Percentiles rank a stretch among this genome's conserved stretches.
These are phyloP conservation scores for Chrysopogon serrulatus DNA, from an alignment of 176 grass and related monocot species.

Conservation along the genomic window DNA sequence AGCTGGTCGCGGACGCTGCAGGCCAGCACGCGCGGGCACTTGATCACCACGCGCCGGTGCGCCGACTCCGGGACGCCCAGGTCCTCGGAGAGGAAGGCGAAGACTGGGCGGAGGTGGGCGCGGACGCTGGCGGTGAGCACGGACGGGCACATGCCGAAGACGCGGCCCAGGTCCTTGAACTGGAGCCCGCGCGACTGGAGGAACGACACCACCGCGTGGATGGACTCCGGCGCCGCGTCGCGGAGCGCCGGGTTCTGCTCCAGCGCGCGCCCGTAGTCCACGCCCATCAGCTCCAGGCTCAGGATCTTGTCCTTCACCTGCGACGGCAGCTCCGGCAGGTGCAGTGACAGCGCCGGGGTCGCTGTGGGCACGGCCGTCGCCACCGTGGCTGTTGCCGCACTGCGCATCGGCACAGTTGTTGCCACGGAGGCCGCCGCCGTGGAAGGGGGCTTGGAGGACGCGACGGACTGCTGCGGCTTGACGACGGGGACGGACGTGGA, in stretches of 20 bases:
- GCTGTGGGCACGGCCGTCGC: not conserved
- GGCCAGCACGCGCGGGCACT: constrained; percentile 57
- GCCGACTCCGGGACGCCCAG: constrained; percentile 37
- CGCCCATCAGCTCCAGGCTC: constrained; percentile 71
- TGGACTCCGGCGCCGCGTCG: constrained; percentile 44
- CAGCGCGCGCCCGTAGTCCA: constrained; percentile 55
- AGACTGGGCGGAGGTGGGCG: constrained; percentile 50
- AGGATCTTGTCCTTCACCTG: constrained; percentile 73
- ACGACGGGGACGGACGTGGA: constrained; percentile 24
- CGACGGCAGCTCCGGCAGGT: constrained; percentile 43
- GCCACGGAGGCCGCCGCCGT: not conserved
- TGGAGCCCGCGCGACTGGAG: constrained; percentile 63
- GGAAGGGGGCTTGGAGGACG: constrained; percentile 6
- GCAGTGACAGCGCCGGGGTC: constrained; percentile 4
- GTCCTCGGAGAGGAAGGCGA: constrained; percentile 64
- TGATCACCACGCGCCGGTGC: constrained; percentile 42
- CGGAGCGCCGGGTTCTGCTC: constrained; percentile 46
- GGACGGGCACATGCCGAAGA: constrained; percentile 56
- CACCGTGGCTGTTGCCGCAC: not conserved
- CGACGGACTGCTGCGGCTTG: constrained; percentile 21
- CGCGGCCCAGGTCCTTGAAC: constrained; percentile 56
- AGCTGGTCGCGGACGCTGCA: constrained; percentile 75
- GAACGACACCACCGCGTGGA: constrained; percentile 52
- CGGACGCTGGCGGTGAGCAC: constrained; percentile 52
- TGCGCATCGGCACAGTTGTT: not conserved